Percentiles rank a stretch among this genome's conserved stretches.
phyloP scores from a whole-genome alignment of 1,139 yeast genomes.

The Yamadazyma buinensis region DNA sequence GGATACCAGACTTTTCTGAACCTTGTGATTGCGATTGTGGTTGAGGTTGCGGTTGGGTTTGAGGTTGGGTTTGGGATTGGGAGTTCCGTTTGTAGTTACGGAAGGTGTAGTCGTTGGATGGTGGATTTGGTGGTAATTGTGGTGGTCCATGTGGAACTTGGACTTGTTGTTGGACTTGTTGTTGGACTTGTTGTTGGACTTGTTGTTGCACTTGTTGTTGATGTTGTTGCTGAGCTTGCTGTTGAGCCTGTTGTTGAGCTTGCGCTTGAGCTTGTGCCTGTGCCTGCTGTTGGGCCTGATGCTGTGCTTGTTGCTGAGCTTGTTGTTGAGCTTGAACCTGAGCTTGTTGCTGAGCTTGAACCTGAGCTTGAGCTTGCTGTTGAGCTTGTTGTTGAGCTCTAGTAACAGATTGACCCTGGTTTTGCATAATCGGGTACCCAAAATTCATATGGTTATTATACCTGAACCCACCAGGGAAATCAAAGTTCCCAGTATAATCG shows the following conservation, averaged over 20 bases:
- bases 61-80: background rate
- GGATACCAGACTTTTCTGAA: slow-evolving; percentile 13
- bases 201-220: slow-evolving; percentile 1
- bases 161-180: background rate
- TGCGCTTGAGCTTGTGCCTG: slow-evolving; percentile 13
- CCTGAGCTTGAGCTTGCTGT: slow-evolving; percentile 11
- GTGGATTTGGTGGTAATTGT: slow-evolving; percentile 4
- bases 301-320: slow-evolving; percentile 28
- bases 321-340: slow-evolving; percentile 15
- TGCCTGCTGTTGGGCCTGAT: slow-evolving; percentile 9
- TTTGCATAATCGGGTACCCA: slow-evolving; percentile 15
- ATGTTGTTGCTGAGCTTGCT: slow-evolving; percentile 6
- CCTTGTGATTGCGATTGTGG: slow-evolving; percentile 4
- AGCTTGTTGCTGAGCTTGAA: slow-evolving; percentile 12
- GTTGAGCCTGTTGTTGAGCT: slow-evolving; percentile 9
- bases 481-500: slow-evolving; percentile 3
- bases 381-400: slow-evolving; percentile 13
- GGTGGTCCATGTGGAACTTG: slow-evolving; percentile 4
- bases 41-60: slow-evolving; percentile 4
- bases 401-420: slow-evolving; percentile 5
- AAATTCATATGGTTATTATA: slow-evolving; percentile 11
- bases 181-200: background rate
- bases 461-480: slow-evolving; percentile 4
- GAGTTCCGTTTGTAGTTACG: background rate
- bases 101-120: slow-evolving; percentile 2